Evolutionary conservation across 306 rosid species (phyloP).

Genomic region (Senna siamea): DNA sequence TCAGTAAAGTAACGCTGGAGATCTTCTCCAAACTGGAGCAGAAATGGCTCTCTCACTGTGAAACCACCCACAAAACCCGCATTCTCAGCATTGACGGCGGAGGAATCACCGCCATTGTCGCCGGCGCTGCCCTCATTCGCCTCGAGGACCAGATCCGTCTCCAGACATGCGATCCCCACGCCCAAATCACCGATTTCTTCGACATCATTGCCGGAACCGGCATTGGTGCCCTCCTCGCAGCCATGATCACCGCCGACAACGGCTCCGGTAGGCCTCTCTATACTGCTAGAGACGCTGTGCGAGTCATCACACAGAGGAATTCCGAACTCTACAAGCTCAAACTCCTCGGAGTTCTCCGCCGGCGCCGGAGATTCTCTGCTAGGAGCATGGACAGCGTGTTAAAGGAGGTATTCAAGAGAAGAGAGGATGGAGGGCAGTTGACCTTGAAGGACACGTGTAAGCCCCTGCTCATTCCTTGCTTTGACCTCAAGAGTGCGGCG

Average conservation of each 20-base stretch:
- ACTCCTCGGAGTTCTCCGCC: constrained; percentile 47
- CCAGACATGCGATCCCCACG: constrained; percentile 71
- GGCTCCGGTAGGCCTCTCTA: constrained; percentile 77
- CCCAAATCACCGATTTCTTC: constrained; percentile 79
- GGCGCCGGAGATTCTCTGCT: constrained; percentile 61
- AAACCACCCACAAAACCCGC: constrained; percentile 66
- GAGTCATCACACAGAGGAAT: constrained; percentile 42
- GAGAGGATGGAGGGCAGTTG: constrained; percentile 55
- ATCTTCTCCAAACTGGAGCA: constrained; percentile 94
- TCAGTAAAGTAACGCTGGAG: constrained; percentile 75
- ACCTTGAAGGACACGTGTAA: constrained; percentile 87
- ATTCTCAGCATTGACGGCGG: constrained; percentile 98
- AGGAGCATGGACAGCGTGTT: constrained; percentile 70
- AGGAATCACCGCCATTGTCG: constrained; percentile 73
- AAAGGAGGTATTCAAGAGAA: constrained; percentile 60
- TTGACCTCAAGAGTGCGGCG: constrained; percentile 90
- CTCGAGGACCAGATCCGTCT: constrained; percentile 98
- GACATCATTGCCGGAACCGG: constrained; percentile 91
- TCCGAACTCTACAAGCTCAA: constrained; percentile 55
- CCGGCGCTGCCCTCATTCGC: constrained; percentile 71
- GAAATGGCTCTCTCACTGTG: constrained; percentile 90
- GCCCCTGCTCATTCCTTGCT: constrained; percentile 90
- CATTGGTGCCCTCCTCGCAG: constrained; percentile 80
- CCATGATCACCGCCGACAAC: constrained; percentile 71
- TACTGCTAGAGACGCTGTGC: constrained; percentile 72